Evolutionary conservation across 768 basidiomycete genomes (phyloP).

Genomic region (Pilatotrama ljubarskyi): DNA sequence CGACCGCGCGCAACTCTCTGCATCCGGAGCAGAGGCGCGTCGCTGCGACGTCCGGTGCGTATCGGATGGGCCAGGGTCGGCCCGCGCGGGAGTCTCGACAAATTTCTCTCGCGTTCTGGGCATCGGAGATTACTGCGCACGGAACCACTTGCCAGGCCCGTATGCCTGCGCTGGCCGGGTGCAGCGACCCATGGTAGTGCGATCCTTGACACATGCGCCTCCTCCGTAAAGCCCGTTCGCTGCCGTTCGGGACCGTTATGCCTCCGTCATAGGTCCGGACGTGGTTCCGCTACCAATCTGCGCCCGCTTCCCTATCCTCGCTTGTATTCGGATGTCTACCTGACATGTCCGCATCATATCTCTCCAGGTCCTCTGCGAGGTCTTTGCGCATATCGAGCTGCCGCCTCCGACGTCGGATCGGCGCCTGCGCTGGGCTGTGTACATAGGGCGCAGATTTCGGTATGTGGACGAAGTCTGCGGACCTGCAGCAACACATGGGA

Average conservation of each 20-base stretch:
- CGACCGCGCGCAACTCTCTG: not conserved
- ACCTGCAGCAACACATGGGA: too few relatives aligned
- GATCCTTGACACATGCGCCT: not conserved
- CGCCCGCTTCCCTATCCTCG: not conserved
- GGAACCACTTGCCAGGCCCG: not conserved
- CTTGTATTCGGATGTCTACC: too few relatives aligned
- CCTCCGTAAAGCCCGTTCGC: not conserved
- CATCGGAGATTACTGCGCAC: not conserved
- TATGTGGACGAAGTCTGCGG: not conserved
- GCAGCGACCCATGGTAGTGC: not conserved
- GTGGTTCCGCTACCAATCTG: not conserved
- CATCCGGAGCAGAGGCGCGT: not conserved
- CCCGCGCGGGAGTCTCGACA: not conserved
- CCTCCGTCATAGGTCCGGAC: not conserved
- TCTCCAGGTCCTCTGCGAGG: too few relatives aligned
- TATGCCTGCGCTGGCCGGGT: not conserved
- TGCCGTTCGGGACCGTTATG: not conserved
- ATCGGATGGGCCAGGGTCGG: not conserved
- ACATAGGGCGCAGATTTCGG: not conserved
- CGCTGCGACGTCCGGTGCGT: conserved; percentile 4
- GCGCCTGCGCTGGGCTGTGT: not conserved
- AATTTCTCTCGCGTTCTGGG: not conserved
- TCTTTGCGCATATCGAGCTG: too few relatives aligned
- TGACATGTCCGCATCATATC: too few relatives aligned
- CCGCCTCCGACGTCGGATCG: conserved; percentile 3